Base-by-base conservation (phyloP, 352 stramenopile genomes). In the Phytophthora rubi region DNA sequence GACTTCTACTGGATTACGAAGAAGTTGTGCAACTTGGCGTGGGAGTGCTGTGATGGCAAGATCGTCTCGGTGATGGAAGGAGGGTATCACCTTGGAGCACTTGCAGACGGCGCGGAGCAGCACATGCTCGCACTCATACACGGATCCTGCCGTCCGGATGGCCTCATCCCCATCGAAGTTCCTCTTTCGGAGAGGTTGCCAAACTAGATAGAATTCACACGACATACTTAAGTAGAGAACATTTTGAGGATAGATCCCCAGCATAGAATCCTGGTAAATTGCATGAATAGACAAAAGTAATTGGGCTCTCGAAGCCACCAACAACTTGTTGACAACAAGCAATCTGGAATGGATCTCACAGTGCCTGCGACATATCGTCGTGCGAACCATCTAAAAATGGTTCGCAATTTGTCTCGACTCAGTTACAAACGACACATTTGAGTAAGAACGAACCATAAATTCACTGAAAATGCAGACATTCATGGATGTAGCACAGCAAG, bases 1-100 rank as follows among this genome's bases (percentile, higher is more conserved):
- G 82, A 90, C 53, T 90, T 82, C 37, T 88, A 89, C 65, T 90
- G 82, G 82, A 69, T 90, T 49, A 89, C 81, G 13, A 65, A 59
- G 13, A 58, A 85, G 28, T 60, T 90, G 53, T 74, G 67, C 9
- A 49, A 51, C 12, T 54, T 90, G 26, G 81, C 82, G 18, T 83
- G 76, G 77, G 55, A 71, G 32, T 79, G 55, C 53, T 85, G 80
- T 55, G 54, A 81, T 13, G 82, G 82, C 1, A 80, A 75, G 12
- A 58, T 90, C 26, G 82, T 90, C 28, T 88, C 81, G 2, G 77
- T 87, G 6, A 59, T 90, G 45, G 82, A 90, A 59, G 82, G 82
- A 4, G 82, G 82, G 2, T 90, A 90, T 56, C 79, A 88, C 53
- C 61, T 82, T 15, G 68, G 70, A 28, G 81, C 79, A 15, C 70